Base-by-base conservation (phyloP, 495 filamentous ascomycete genomes). In the Viridothelium virens region DNA sequence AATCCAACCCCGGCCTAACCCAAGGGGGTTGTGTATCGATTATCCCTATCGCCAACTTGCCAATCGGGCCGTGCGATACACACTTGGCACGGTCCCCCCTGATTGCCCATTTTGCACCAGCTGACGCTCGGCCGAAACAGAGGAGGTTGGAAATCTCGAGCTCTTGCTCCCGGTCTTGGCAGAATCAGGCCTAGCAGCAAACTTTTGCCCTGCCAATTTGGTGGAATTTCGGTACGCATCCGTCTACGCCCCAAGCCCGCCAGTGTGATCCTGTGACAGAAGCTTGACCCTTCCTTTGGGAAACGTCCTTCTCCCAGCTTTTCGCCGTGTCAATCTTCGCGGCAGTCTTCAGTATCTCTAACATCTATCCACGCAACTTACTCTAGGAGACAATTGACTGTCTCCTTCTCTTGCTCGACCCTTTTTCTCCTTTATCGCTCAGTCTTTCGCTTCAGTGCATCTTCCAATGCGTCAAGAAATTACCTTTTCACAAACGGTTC, bases 41-140 rank as follows among this genome's bases (percentile, higher is more conserved):
- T 59, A 14, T 14, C 31, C 3, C 53, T 7, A 5, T 36, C 6
- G 31, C 53, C 18, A 59, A 59, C 53, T 25, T 59, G 53, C 53
- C 53, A 59, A 59, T 59, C 53, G 53, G 53, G 25, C 25, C 53
- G 31, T 18, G 53, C 53, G 53, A 59, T 59, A 59, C 53, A 59
- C 53, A 36, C 18, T 53, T 53, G 48, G 16, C 48, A 53, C 48
- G 48, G 48, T 14, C 18, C 9, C 18, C 53, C 53, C 53, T 59
- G 53, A 59, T 59, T 59, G 53, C 53, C 53, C 53, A 25, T 36
- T 59, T 59, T 33, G 31, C 53, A 59, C 53, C 18, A 59, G 53
- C 53, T 59, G 53, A 59, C 53, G 53, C 53, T 36, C 53, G 53
- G 53, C 53, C 53, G 53, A 59, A 59, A 59, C 53, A 53, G 48